Base-by-base conservation (phyloP, 371 early-diverging fungal species). In the Polyrhizophydium stewartii region DNA sequence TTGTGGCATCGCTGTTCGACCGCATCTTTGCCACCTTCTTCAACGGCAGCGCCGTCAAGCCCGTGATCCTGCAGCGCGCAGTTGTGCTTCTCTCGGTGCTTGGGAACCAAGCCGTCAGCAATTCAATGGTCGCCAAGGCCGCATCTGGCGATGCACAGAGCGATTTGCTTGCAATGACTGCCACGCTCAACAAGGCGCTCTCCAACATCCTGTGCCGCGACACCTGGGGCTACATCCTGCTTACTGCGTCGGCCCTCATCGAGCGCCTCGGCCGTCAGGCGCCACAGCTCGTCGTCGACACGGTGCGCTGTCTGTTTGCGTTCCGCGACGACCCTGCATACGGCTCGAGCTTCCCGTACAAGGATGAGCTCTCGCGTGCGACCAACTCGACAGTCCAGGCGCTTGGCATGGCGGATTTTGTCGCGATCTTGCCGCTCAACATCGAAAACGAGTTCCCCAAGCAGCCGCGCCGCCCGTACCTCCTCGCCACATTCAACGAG, bases 401-500 rank as follows among this genome's bases (percentile, higher is more conserved):
- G 7, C 80, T 94, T 66, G 97, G 96, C 2, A 86, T 94, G 24
- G 85, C 87, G 59, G 69, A 72, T 38, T 92, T 96, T 62, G 71
- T 92, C 60, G 60, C 74, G n/a, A 71, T 88, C 9, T 75, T 93
- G n/a, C 94, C 96, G 17, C 77, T 96, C 40, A 97, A 96, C 73
- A 82, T 97, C 50, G 76, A 75, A 25, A 59, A 65, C 28, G 79
- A 78, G 37, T n/a, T 32, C 27, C 67, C 70, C 21, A 51, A 25
- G 13, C 50, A 61, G 27, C 70, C 77, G 1, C 59, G 69, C 16
- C 56, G 81, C 19, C 79, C 81, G 6, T 81, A 78, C 60, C 70
- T 81, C 30, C 65, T 81, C 10, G 51, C 78, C 30, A 35, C 67
- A n/a, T 70, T 78, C 46, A 46, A 47, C 28, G 58, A 68, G 24